Percentiles rank a stretch among this genome's conserved stretches.
These are phyloP conservation scores for Rhodotorula diobovata DNA, from an alignment of 768 basidiomycete species.

Conservation along the genomic window DNA sequence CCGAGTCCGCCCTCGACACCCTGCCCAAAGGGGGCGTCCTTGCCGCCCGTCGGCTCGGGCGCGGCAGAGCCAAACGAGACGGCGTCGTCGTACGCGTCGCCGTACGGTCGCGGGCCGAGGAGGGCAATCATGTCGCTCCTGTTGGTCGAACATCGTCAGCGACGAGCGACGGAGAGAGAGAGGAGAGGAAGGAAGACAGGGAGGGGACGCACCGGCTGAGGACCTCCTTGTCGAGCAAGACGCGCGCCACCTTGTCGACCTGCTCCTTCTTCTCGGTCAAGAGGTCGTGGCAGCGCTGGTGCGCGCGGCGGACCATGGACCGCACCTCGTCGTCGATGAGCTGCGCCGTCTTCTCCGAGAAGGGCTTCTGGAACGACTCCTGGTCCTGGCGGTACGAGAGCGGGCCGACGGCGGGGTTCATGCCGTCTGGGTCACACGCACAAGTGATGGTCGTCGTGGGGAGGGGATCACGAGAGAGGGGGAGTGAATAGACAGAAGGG, in stretches of 20 bases:
- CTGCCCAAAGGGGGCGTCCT: background rate
- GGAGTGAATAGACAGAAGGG: background rate
- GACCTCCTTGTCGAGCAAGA: slow-evolving; percentile 90
- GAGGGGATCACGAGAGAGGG: slow-evolving; percentile 53
- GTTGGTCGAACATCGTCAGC: background rate
- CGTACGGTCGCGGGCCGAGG: slow-evolving; percentile 44
- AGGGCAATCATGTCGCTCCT: slow-evolving; percentile 38
- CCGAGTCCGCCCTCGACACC: slow-evolving; percentile 29
- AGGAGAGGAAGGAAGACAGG: background rate
- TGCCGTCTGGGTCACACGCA: slow-evolving; percentile 86
- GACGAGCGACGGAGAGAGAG: background rate
- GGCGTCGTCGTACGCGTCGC: slow-evolving; percentile 17
- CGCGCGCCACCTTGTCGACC: slow-evolving; percentile 87
- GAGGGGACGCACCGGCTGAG: slow-evolving; percentile 59
- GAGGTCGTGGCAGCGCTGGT: slow-evolving; percentile 67
- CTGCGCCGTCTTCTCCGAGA: slow-evolving; percentile 94
- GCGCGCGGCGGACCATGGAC: slow-evolving; percentile 88
- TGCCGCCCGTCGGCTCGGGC: background rate
- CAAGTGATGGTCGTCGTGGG: too few species aligned
- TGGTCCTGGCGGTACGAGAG: slow-evolving; percentile 89
- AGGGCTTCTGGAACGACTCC: slow-evolving; percentile 92
- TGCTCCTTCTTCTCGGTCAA: slow-evolving; percentile 74
- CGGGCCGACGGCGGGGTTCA: slow-evolving; percentile 90
- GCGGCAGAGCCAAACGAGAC: slow-evolving; percentile 22
- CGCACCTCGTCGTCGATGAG: slow-evolving; percentile 85